Evolutionary conservation across 768 basidiomycete species (phyloP).

Genomic region (Floccularia luteovirens): DNA sequence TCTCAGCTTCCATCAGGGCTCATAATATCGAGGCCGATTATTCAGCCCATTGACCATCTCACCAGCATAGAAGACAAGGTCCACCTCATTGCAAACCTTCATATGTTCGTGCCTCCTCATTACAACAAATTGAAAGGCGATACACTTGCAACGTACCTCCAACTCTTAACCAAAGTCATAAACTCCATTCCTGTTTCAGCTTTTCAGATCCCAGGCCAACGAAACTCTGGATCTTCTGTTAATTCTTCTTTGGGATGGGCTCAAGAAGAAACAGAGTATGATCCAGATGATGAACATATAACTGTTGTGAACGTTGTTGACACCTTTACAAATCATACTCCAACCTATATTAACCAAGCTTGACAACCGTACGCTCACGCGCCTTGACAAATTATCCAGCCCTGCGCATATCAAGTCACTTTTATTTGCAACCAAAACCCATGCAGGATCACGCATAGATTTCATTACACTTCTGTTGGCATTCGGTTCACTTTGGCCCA

Average conservation of each 20-base stretch:
- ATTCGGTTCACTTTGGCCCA: conserved; percentile 54
- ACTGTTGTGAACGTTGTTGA: conserved; percentile 28
- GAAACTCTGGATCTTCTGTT: not conserved
- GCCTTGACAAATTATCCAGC: conserved; percentile 50
- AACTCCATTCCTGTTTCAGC: conserved; percentile 43
- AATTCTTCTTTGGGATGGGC: not conserved
- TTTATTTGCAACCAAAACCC: conserved; percentile 32
- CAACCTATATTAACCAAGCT: conserved; percentile 28
- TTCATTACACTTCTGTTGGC: conserved; percentile 54
- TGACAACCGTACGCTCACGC: conserved; percentile 55
- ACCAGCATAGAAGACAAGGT: conserved; percentile 27
- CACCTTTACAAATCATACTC: conserved; percentile 5
- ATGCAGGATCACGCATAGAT: conserved; percentile 29
- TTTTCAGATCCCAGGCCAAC: conserved; percentile 35
- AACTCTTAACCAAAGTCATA: conserved; percentile 43
- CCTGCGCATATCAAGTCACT: conserved; percentile 47
- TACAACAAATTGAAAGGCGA: conserved; percentile 40
- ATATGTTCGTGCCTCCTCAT: conserved; percentile 55
- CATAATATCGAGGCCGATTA: conserved; percentile 15
- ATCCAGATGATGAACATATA: conserved; percentile 28
- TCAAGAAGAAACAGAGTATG: conserved; percentile 29
- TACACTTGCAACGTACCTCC: conserved; percentile 45
- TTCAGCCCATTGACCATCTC: conserved; percentile 18
- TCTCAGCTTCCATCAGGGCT: conserved; percentile 50
- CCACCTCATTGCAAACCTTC: conserved; percentile 68